Evolutionary conservation across 2,329 filamentous ascomycete species (phyloP).

Genomic region (Arachnomyces sp.): DNA sequence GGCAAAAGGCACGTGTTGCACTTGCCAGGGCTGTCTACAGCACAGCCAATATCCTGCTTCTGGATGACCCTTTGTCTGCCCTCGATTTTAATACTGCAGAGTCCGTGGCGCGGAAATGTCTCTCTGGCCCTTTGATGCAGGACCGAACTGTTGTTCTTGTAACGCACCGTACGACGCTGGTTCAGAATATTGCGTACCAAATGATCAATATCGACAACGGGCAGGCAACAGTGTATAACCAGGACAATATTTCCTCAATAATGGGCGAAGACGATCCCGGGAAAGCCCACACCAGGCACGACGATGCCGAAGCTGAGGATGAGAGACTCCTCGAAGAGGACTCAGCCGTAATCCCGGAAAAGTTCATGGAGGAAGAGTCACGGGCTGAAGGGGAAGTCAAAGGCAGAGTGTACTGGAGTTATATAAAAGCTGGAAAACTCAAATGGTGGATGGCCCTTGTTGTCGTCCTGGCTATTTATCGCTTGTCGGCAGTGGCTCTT

Average conservation of each 20-base stretch:
- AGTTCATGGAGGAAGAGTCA: constrained; percentile 73
- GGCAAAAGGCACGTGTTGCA: constrained; percentile 54
- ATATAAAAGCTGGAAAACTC: constrained; percentile 72
- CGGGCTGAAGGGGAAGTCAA: constrained; percentile 69
- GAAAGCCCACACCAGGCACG: constrained; percentile 8
- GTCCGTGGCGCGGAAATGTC: constrained; percentile 50
- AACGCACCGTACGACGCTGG: constrained; percentile 63
- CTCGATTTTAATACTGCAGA: constrained; percentile 60
- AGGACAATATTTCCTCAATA: constrained; percentile 40
- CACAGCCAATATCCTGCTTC: constrained; percentile 45
- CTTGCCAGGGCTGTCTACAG: constrained; percentile 57
- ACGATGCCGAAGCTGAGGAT: constrained; percentile 14
- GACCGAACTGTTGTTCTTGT: constrained; percentile 52
- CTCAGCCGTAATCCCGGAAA: constrained; percentile 54
- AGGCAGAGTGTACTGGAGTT: constrained; percentile 70
- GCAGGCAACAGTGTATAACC: constrained; percentile 43
- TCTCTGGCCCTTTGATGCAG: constrained; percentile 48
- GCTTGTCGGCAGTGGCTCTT: constrained; percentile 57
- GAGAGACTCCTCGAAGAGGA: constrained; percentile 36
- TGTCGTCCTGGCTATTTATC: constrained; percentile 54
- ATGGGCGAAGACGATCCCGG: constrained; percentile 24
- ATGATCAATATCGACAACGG: constrained; percentile 63
- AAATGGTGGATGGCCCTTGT: constrained; percentile 65
- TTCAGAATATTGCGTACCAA: constrained; percentile 64
- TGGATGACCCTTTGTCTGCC: constrained; percentile 55